Conservation (phyloP, 345 rosid genomes). For the Noccaea bulbosa region DNA sequence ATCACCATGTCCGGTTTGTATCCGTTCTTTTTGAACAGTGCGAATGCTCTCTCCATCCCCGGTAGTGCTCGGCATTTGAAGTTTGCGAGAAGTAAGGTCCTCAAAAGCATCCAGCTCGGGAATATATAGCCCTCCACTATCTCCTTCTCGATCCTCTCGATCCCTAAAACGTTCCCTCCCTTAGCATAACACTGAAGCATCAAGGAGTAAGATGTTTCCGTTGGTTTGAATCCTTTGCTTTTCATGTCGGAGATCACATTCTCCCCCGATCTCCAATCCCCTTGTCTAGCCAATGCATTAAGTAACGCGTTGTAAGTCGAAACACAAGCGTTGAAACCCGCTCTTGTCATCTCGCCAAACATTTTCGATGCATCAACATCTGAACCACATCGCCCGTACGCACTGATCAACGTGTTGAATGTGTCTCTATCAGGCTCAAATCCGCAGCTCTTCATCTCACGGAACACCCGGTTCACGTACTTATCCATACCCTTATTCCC, state of each 20-base stretch:
- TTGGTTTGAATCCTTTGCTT: constrained; percentile 76
- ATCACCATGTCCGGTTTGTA: constrained; percentile 85
- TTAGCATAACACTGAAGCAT: constrained; percentile 81
- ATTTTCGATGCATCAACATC: constrained; percentile 68
- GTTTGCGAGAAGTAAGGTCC: constrained; percentile 74
- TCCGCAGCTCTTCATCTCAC: constrained; percentile 89
- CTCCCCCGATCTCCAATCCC: constrained; percentile 83
- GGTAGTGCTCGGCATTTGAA: constrained; percentile 66
- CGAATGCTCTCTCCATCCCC: constrained; percentile 76
- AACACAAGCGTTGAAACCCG: constrained; percentile 77
- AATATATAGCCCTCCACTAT: constrained; percentile 67
- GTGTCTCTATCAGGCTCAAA: constrained; percentile 90
- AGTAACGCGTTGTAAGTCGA: constrained; percentile 86
- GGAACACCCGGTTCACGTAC: constrained; percentile 65
- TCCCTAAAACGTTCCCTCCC: constrained; percentile 68
- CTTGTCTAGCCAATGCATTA: constrained; percentile 79
- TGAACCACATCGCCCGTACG: constrained; percentile 83
- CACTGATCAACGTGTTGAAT: constrained; percentile 80
- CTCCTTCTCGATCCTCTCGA: constrained; percentile 67
- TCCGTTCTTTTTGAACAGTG: constrained; percentile 58
- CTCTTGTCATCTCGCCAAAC: constrained; percentile 73
- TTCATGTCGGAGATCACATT: constrained; percentile 72
- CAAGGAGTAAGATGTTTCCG: constrained; percentile 73
- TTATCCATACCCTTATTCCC: constrained; percentile 71
- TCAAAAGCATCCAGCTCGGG: constrained; percentile 93